Evolutionary conservation across 768 basidiomycete species (phyloP).

Genomic region (Leucogyrophana mollusca): DNA sequence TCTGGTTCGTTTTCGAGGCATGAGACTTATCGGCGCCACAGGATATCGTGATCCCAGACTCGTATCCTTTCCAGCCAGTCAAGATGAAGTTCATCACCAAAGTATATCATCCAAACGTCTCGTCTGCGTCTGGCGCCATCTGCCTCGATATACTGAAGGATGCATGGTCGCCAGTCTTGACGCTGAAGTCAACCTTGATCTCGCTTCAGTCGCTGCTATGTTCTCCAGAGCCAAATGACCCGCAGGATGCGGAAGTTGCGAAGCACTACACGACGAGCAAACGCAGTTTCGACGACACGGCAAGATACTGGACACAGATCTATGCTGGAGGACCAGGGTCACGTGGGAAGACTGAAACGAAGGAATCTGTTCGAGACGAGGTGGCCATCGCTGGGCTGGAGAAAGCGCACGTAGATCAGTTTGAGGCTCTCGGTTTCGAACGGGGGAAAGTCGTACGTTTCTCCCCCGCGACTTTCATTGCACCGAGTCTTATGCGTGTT

Average conservation of each 20-base stretch:
- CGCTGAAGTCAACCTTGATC: conserved; percentile 94
- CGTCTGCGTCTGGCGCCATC: conserved; percentile 91
- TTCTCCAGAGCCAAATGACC: conserved; percentile 93
- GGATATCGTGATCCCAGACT: conserved; percentile 93
- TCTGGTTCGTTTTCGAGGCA: neutral
- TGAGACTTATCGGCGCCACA: conserved; percentile 25
- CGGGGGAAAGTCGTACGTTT: conserved; percentile 79
- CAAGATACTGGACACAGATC: conserved; percentile 89
- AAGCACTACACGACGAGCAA: conserved; percentile 94
- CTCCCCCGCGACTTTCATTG: neutral
- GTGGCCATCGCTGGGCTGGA: conserved; percentile 80
- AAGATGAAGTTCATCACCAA: conserved; percentile 99
- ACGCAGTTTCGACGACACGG: conserved; percentile 86
- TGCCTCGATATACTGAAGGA: conserved; percentile 87
- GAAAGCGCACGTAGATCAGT: conserved; percentile 78
- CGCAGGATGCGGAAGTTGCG: conserved; percentile 97
- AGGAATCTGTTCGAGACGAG: conserved; percentile 38
- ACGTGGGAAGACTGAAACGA: conserved; percentile 35
- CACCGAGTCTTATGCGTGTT: too few relatives aligned
- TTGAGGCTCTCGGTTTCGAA: conserved; percentile 81
- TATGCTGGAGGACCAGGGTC: conserved; percentile 77
- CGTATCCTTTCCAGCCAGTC: conserved; percentile 90
- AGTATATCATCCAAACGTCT: conserved; percentile 95
- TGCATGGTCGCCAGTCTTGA: conserved; percentile 94
- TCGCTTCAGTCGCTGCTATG: conserved; percentile 92